phyloP scores from a whole-genome alignment of 441 rosid genomes.

The Hura crepitans region DNA sequence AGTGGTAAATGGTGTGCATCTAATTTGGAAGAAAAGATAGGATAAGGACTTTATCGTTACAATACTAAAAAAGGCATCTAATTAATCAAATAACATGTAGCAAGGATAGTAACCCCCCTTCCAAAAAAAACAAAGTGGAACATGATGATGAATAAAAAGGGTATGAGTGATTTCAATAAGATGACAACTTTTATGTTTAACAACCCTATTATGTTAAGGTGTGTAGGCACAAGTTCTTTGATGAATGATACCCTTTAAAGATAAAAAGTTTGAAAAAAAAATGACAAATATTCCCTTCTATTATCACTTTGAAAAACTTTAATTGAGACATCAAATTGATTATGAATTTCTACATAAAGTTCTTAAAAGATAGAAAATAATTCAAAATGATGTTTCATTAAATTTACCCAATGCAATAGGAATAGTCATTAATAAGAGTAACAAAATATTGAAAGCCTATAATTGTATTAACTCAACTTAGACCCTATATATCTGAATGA shows the following conservation, averaged over 20 bases:
- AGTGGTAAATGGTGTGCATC: neutral
- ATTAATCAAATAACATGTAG: constrained; percentile 3
- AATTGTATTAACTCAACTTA: neutral
- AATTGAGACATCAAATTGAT: neutral
- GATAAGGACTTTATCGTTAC: neutral
- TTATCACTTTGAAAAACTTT: neutral
- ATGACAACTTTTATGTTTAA: constrained; percentile 1
- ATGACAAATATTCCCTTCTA: neutral
- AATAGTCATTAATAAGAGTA: neutral
- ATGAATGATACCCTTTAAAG: neutral
- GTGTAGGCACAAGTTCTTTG: neutral
- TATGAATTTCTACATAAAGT: neutral
- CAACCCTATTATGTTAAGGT: constrained; percentile 8
- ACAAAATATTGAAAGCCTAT: neutral
- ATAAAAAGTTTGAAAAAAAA: neutral
- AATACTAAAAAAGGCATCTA: neutral
- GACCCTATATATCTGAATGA: neutral
- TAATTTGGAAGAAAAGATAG: no score
- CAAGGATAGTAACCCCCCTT: neutral
- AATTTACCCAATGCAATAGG: neutral
- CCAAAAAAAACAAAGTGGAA: neutral
- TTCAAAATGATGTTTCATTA: neutral
- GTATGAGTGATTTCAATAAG: no score
- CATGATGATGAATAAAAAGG: neutral
- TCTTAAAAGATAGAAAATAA: neutral